These are phyloP conservation scores for Alternaria gaisen DNA, from an alignment of 2,329 filamentous ascomycete genomes.

Conservation along the genomic window DNA sequence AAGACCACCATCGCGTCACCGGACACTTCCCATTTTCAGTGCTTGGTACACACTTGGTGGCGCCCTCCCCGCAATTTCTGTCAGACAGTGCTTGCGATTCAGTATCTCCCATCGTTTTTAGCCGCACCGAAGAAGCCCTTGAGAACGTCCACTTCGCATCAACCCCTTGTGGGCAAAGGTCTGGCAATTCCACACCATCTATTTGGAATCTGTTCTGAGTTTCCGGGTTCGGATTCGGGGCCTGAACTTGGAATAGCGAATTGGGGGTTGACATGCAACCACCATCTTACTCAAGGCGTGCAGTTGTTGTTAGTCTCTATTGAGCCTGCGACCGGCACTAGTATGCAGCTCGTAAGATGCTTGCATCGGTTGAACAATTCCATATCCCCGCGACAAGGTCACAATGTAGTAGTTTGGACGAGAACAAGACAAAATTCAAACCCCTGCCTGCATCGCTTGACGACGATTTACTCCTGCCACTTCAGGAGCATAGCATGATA, in stretches of 20 bases:
- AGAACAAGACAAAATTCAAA: background rate
- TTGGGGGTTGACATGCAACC: conserved; percentile 1
- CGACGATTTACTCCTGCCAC: background rate
- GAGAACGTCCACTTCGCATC: background rate
- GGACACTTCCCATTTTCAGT: background rate
- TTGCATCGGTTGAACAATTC: background rate
- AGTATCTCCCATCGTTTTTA: conserved; percentile 2
- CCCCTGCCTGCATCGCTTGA: background rate
- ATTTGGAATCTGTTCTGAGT: background rate
- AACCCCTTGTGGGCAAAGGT: background rate
- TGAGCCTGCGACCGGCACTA: background rate
- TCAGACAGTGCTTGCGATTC: background rate
- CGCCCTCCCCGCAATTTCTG: conserved; percentile 2
- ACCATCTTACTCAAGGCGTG: background rate
- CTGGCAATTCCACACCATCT: background rate
- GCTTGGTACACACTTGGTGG: background rate
- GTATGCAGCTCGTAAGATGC: background rate
- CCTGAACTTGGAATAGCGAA: background rate
- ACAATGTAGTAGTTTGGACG: background rate
- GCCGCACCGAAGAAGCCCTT: background rate
- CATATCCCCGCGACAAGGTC: background rate
- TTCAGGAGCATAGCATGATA: background rate
- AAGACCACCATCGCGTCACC: background rate
- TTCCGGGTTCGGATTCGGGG: background rate
- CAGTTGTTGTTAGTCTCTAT: conserved; percentile 1